Percentiles rank a stretch among this genome's conserved stretches.
These are phyloP conservation scores for Fraxinus sp. DNA, from an alignment of 305 asterid species.

Conservation along the genomic window DNA sequence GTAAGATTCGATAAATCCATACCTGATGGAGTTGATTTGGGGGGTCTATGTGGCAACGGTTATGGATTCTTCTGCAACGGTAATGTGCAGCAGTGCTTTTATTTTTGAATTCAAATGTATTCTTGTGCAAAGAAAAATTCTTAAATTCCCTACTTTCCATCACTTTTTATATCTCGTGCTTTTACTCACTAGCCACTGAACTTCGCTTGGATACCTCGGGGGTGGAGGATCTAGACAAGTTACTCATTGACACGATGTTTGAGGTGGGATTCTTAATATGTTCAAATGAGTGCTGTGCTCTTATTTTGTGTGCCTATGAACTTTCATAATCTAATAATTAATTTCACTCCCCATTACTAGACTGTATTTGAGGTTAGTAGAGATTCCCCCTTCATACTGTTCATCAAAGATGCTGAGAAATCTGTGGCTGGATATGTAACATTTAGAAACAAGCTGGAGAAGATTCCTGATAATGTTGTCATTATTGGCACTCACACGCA, in stretches of 20 bases:
- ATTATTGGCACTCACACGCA: constrained; percentile 70
- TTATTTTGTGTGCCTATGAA: neutral
- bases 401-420: constrained; percentile 89
- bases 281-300: constrained; percentile 21
- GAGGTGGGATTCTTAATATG: constrained; percentile 49
- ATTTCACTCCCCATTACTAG: constrained; percentile 38
- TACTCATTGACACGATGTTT: constrained; percentile 67
- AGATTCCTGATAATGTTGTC: constrained; percentile 71
- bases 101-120: neutral
- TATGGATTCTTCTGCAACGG: constrained; percentile 91
- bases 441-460: constrained; percentile 67
- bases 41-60: constrained; percentile 70
- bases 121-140: constrained; percentile 15
- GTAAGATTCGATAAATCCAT: constrained; percentile 70
- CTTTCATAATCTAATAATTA: constrained; percentile 22
- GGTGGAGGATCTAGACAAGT: constrained; percentile 67
- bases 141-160: constrained; percentile 17
- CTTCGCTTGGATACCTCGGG: constrained; percentile 67
- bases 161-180: constrained; percentile 11
- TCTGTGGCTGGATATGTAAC: constrained; percentile 64
- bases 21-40: constrained; percentile 84
- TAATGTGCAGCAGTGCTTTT: constrained; percentile 33
- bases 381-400: constrained; percentile 76
- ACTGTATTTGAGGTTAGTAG: constrained; percentile 67
- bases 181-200: constrained; percentile 48